Conservation (phyloP, 768 basidiomycete genomes). For the Chalciporus chontae region DNA sequence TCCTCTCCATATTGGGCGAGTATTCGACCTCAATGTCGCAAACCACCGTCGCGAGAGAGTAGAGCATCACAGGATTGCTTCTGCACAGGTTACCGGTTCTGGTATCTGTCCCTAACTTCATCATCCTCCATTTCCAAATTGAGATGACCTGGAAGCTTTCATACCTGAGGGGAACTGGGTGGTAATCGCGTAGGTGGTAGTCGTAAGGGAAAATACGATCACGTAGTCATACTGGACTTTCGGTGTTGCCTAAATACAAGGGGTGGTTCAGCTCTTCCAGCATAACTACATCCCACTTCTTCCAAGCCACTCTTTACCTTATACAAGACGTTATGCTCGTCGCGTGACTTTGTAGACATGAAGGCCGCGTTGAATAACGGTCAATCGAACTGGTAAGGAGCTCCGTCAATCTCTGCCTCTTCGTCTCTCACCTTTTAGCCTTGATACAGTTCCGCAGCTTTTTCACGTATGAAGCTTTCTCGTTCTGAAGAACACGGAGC, state of each 20-base stretch:
- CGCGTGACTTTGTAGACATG: conserved; percentile 22
- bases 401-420: background rate
- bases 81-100: background rate
- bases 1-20: background rate
- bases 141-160: too few species aligned
- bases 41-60: too few species aligned
- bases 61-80: background rate
- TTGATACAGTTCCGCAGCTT: conserved; percentile 11
- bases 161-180: too few species aligned
- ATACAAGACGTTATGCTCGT: conserved; percentile 16
- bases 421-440: background rate
- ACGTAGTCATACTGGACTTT: background rate
- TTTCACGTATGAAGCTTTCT: conserved; percentile 9
- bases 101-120: background rate
- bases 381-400: conserved; percentile 21
- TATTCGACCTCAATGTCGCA: background rate
- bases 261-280: background rate
- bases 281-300: background rate
- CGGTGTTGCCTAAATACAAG: background rate
- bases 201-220: too few species aligned
- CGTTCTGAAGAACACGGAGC: background rate
- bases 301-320: conserved; percentile 8
- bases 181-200: too few species aligned
- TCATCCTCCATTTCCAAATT: too few species aligned
- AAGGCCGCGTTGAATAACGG: conserved; percentile 15